phyloP scores from a whole-genome alignment of 768 basidiomycete genomes.

The Russula emetica region DNA sequence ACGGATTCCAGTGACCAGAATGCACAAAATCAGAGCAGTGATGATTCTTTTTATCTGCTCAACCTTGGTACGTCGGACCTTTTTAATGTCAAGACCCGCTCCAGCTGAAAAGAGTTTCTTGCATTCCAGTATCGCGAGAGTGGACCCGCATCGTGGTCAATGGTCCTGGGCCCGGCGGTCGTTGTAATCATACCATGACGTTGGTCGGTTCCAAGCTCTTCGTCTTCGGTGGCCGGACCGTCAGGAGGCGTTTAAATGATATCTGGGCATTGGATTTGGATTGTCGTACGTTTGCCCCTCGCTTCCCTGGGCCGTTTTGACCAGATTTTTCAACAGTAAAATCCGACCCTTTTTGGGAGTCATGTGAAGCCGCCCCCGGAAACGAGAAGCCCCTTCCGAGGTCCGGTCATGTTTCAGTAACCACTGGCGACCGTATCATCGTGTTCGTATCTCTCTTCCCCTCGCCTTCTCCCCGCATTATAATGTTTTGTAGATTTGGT shows the following conservation, averaged over 20 bases:
- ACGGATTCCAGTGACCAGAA: constrained; percentile 72
- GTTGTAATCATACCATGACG: constrained; percentile 93
- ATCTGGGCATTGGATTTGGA: constrained; percentile 95
- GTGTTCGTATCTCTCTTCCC: too few species aligned
- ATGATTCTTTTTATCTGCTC: constrained; percentile 88
- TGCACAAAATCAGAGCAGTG: constrained; percentile 67
- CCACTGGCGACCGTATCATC: too few species aligned
- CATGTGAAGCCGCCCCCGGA: constrained; percentile 54
- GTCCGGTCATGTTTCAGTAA: constrained; percentile 69
- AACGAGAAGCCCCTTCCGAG: constrained; percentile 69
- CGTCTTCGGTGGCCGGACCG: constrained; percentile 93
- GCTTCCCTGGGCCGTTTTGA: constrained; percentile 9
- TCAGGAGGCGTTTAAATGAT: constrained; percentile 84
- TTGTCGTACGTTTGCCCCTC: constrained; percentile 56
- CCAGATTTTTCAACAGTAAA: constrained; percentile 51
- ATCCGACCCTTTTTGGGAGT: constrained; percentile 76
- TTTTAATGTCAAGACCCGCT: neutral
- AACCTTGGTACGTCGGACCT: constrained; percentile 69
- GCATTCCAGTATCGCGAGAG: constrained; percentile 71
- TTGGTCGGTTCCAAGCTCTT: constrained; percentile 91
- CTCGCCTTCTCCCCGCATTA: too few species aligned
- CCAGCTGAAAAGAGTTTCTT: neutral
- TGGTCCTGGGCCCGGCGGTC: constrained; percentile 73
- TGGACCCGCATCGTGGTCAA: constrained; percentile 86
- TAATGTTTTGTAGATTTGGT: constrained; percentile 45